Evolutionary conservation across 2,329 filamentous ascomycete genomes (phyloP).

Genomic region (Ceratocystis papillata): DNA sequence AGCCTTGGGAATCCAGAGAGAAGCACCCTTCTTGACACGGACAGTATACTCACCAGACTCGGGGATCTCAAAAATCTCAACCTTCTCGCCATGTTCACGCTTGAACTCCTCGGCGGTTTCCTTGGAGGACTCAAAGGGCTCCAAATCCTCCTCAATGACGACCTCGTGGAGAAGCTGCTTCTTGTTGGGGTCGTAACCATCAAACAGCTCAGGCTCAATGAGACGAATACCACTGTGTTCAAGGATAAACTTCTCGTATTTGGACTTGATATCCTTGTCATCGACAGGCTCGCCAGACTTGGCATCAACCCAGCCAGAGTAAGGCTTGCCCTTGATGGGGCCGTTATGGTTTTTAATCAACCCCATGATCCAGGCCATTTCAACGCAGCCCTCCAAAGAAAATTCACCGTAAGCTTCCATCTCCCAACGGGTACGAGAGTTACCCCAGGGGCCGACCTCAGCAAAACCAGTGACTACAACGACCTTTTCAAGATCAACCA

Average conservation of each 20-base stretch:
- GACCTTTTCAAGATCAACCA: slow-evolving; percentile 97
- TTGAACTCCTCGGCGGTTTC: slow-evolving; percentile 96
- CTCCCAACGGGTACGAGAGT: slow-evolving; percentile 95
- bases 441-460: slow-evolving; percentile 95
- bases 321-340: slow-evolving; percentile 86
- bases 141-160: slow-evolving; percentile 91
- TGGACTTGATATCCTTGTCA: slow-evolving; percentile 93
- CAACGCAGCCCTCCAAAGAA: slow-evolving; percentile 92
- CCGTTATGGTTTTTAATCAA: slow-evolving; percentile 98
- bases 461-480: slow-evolving; percentile 95
- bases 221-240: slow-evolving; percentile 96
- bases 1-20: slow-evolving; percentile 91
- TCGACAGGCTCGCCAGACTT: slow-evolving; percentile 94
- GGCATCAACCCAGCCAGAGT: slow-evolving; percentile 91
- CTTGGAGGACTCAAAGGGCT: slow-evolving; percentile 94
- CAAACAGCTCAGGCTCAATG: slow-evolving; percentile 94
- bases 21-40: slow-evolving; percentile 88
- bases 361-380: slow-evolving; percentile 99
- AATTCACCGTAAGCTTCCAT: slow-evolving; percentile 97
- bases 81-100: slow-evolving; percentile 93
- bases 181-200: slow-evolving; percentile 94
- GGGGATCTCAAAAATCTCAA: slow-evolving; percentile 89
- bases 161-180: slow-evolving; percentile 98
- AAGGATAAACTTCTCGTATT: slow-evolving; percentile 94
- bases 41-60: slow-evolving; percentile 92